Percentiles rank a stretch among this genome's conserved stretches.
Conservation (phyloP, 495 filamentous ascomycete genomes). For the Beverwykella pulmonaria region DNA sequence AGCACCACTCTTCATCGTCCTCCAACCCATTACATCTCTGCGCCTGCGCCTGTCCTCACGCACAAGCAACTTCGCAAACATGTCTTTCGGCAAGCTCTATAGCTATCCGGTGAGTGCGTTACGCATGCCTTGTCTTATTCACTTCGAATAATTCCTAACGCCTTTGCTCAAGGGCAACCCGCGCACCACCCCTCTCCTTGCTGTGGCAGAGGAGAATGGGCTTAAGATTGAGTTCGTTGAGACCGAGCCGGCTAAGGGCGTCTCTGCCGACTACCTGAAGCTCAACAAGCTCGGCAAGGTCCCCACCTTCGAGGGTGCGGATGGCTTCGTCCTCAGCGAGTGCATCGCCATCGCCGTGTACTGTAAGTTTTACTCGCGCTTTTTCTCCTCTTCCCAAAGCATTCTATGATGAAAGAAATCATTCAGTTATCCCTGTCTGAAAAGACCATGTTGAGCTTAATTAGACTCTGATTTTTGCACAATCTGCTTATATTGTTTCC, state of each 20-base stretch:
- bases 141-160: constrained; percentile 32
- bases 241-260: constrained; percentile 62
- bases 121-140: constrained; percentile 3
- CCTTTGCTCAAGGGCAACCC: constrained; percentile 68
- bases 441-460: constrained; percentile 73
- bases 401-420: constrained; percentile 72
- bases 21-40: neutral
- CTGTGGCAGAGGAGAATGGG: constrained; percentile 93
- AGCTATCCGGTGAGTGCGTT: constrained; percentile 69
- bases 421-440: constrained; percentile 99
- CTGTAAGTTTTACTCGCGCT: constrained; percentile 63
- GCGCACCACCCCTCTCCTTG: constrained; percentile 83
- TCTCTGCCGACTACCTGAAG: constrained; percentile 75
- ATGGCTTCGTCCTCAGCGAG: constrained; percentile 89
- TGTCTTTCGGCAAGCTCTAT: constrained; percentile 97
- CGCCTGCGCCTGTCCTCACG: constrained; percentile 23
- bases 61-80: constrained; percentile 51
- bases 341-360: constrained; percentile 95
- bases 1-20: constrained; percentile 3
- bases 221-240: constrained; percentile 84
- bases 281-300: constrained; percentile 85
- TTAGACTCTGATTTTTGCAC: constrained; percentile 61
- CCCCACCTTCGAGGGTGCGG: constrained; percentile 87
- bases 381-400: constrained; percentile 15
- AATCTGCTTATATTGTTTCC: constrained; percentile 36